phyloP scores from a whole-genome alignment of 805 yeast genomes.

The Starmerella sp. region DNA sequence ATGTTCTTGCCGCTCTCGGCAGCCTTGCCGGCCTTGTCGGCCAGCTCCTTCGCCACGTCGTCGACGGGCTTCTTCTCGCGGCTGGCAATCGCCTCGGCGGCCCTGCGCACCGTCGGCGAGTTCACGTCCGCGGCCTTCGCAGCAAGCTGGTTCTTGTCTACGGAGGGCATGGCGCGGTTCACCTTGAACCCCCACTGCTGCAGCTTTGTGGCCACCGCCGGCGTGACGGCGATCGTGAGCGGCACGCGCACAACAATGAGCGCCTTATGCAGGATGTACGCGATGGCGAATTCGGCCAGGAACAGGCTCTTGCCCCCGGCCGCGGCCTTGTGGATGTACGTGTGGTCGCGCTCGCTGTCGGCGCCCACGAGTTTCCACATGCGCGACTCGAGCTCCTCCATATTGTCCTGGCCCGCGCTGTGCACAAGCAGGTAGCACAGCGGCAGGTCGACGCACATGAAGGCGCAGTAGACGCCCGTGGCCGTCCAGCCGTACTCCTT shows the following conservation, averaged over 20 bases:
- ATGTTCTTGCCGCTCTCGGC: too few species aligned
- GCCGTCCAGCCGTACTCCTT: constrained; percentile 89
- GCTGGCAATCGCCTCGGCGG: constrained; percentile 4
- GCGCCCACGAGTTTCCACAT: constrained; percentile 54
- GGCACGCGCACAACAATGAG: constrained; percentile 78
- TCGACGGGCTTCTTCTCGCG: neutral
- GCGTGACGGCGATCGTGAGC: constrained; percentile 83
- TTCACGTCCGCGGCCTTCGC: constrained; percentile 4
- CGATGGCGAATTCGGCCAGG: constrained; percentile 76
- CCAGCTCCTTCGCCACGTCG: constrained; percentile 4
- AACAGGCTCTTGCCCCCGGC: constrained; percentile 34
- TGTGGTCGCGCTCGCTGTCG: constrained; percentile 32
- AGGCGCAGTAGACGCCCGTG: constrained; percentile 64
- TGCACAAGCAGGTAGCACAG: constrained; percentile 74
- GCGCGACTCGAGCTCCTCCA: constrained; percentile 52
- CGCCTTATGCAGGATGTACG: constrained; percentile 87
- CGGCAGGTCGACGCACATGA: constrained; percentile 73
- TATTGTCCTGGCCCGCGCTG: constrained; percentile 73
- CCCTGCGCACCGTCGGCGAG: constrained; percentile 10
- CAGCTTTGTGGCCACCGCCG: constrained; percentile 54
- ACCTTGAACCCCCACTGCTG: constrained; percentile 72
- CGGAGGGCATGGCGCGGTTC: constrained; percentile 33
- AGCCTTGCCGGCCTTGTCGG: neutral
- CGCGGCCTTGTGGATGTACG: constrained; percentile 21
- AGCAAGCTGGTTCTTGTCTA: constrained; percentile 19